phyloP scores from a whole-genome alignment of 140 eudicot species.

The Oenanthe javanica region DNA sequence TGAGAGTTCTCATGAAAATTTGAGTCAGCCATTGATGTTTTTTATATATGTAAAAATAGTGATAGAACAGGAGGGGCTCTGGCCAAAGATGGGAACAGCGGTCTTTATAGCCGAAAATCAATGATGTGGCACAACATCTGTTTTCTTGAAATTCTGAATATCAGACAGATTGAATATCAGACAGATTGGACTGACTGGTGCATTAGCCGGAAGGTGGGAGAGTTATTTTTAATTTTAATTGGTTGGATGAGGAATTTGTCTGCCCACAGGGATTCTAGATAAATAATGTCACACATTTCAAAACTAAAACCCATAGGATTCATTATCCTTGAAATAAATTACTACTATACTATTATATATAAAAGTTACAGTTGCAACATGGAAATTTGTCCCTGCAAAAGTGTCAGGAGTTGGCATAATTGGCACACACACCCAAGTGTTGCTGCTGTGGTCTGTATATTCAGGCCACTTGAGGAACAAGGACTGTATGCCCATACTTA shows the following conservation, averaged over 20 bases:
- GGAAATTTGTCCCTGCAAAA: neutral
- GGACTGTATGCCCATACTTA: neutral
- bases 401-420: neutral
- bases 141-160: conserved; percentile 8
- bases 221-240: neutral
- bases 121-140: neutral
- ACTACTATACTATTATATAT: neutral
- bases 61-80: neutral
- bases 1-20: neutral
- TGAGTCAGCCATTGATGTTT: conserved; percentile 24
- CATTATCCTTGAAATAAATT: neutral
- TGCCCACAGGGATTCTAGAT: neutral
- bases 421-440: conserved; percentile 19
- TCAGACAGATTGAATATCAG: conserved; percentile 9
- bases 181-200: conserved; percentile 2
- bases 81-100: neutral
- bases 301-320: neutral
- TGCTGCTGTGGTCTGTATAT: neutral
- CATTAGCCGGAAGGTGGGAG: conserved; percentile 8
- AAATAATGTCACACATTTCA: neutral
- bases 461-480: conserved; percentile 8
- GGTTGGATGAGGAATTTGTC: neutral
- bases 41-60: neutral
- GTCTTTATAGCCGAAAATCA: conserved; percentile 11
- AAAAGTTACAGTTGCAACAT: too few relatives aligned